phyloP scores from a whole-genome alignment of 2,329 filamentous ascomycete genomes.

The Coniochaeta hoffmannii region DNA sequence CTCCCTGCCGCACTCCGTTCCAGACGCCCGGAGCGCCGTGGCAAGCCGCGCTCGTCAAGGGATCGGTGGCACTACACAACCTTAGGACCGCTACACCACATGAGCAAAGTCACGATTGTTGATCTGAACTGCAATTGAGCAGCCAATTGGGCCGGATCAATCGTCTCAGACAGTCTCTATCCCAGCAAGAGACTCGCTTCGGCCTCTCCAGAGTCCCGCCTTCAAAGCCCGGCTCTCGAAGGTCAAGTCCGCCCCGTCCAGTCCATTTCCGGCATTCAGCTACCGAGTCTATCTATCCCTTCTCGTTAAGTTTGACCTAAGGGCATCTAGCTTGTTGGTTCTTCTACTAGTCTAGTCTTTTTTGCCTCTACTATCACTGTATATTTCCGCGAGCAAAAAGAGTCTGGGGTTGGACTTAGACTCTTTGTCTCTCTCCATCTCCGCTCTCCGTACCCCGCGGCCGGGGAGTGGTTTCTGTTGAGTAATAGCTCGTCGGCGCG shows the following conservation, averaged over 20 bases:
- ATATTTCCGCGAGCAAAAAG: neutral
- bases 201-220: neutral
- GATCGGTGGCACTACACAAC: neutral
- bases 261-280: neutral
- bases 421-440: too few species aligned
- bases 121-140: neutral
- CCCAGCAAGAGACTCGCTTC: neutral
- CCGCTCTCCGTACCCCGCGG: neutral
- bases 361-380: neutral
- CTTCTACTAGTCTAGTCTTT: neutral
- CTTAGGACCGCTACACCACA: too few species aligned
- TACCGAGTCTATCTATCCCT: too few species aligned
- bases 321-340: neutral
- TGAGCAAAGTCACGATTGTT: too few species aligned
- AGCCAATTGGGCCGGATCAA: neutral
- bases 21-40: neutral
- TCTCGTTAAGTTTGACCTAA: too few species aligned
- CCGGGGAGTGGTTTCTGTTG: neutral
- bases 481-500: slow-evolving; percentile 1
- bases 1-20: neutral
- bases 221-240: neutral
- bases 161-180: too few species aligned
- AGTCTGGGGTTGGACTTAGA: slow-evolving; percentile 1
- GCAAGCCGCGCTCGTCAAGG: neutral
- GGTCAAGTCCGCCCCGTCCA: too few species aligned